Evolutionary conservation across 148 eudicot genomes (phyloP).

Genomic region (Drosera capensis): DNA sequence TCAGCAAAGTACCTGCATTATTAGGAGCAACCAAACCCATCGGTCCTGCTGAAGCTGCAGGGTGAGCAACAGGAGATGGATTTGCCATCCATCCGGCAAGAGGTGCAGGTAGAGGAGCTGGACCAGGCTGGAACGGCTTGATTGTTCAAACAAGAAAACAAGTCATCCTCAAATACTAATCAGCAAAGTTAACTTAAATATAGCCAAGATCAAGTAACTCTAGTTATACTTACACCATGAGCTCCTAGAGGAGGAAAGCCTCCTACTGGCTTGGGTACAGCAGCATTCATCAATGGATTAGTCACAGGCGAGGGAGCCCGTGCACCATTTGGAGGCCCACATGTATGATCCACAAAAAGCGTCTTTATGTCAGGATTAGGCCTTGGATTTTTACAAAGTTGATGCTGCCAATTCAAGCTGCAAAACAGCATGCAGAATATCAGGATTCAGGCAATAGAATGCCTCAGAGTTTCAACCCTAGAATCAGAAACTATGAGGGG

Average conservation of each 20-base stretch:
- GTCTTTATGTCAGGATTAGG: conserved; percentile 88
- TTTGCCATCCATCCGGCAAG: conserved; percentile 88
- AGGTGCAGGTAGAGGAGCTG: conserved; percentile 45
- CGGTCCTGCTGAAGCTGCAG: conserved; percentile 70
- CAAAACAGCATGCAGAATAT: conserved; percentile 10
- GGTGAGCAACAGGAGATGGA: conserved; percentile 67
- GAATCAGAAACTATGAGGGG: no score
- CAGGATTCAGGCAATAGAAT: no score
- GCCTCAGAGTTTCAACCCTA: no score
- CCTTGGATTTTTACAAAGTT: conserved; percentile 83
- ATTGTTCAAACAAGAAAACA: conserved; percentile 2
- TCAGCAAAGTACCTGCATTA: conserved; percentile 25
- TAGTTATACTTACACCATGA: conserved; percentile 54
- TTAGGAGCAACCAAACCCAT: conserved; percentile 53
- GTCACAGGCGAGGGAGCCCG: conserved; percentile 79
- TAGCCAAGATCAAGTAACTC: neutral
- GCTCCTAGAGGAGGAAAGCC: conserved; percentile 78
- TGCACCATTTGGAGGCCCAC: conserved; percentile 86
- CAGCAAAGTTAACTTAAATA: neutral
- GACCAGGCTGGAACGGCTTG: conserved; percentile 66
- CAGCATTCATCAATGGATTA: conserved; percentile 50
- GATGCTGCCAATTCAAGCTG: conserved; percentile 98
- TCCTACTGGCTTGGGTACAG: conserved; percentile 56
- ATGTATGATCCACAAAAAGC: conserved; percentile 79
- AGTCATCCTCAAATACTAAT: conserved; percentile 9